Base-by-base conservation (phyloP, 345 rosid species). In the Isatis tinctoria region DNA sequence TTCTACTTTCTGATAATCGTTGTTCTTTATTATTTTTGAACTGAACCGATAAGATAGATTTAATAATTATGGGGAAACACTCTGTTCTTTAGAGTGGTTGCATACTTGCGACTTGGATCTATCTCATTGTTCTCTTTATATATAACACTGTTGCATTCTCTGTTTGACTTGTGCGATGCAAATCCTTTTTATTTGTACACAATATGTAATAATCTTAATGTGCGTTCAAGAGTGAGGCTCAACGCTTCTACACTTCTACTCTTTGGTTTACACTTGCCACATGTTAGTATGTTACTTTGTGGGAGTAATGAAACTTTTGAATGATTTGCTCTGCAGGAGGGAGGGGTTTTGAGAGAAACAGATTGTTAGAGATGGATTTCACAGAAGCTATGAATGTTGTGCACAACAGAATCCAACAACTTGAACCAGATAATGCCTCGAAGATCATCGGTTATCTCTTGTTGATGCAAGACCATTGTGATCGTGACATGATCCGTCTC, bases 381-480 rank as follows among this genome's bases (percentile, higher is more conserved):
- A 67, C 90, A 3, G 91, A 87, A 77, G 85, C 98, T 61, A 89
- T 95, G 39, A 88, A 86, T 57, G 79, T 84, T 51, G 95, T 91
- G 11, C 92, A 88, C 83, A 67, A 76, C 30, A 85, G 97, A 80
- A 89, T 93, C 77, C 92, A 88, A 65, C 74, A 86, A 79, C 71
- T 87, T 20, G 98, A 93, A 67, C 98, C 96, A 7, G 97, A 93
- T 48, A 82, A 84, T 68, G 96, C 89, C 37, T 78, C 89, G 6
- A 91, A 85, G 85, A 93, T 93, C 60, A 83, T 93, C 11, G 97
- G 96, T 4, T 93, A 87, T 65, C 78, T 74, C 70, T 86, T 91
- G 51, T 78, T 91, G 13, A 78, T 89, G 74, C 96, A 88, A 79
- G 90, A 87, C 26, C 83, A 93, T 18, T 82, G 87, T 0, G 90